phyloP scores from a whole-genome alignment of 2,329 filamentous ascomycete species.

The Phialophora expanda region DNA sequence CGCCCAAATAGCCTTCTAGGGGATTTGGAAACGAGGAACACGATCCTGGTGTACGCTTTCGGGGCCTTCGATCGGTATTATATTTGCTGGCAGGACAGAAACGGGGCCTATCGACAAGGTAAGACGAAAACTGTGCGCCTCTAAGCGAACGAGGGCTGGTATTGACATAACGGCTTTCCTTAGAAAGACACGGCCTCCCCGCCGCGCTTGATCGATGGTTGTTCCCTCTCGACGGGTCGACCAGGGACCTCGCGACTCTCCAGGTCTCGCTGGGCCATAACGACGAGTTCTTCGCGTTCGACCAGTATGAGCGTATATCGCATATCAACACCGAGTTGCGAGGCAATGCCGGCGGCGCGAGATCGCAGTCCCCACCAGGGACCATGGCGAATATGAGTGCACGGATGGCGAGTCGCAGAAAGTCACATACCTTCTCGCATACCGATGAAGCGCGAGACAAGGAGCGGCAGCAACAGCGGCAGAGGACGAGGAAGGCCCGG shows the following conservation, averaged over 20 bases:
- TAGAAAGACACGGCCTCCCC: slow-evolving; percentile 47
- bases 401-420: slow-evolving; percentile 9
- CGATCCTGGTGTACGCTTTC: slow-evolving; percentile 48
- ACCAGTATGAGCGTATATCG: slow-evolving; percentile 47
- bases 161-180: neutral
- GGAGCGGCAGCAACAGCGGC: neutral
- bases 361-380: neutral
- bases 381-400: neutral
- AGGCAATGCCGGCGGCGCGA: slow-evolving; percentile 4
- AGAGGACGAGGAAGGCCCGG: slow-evolving; percentile 13
- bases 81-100: slow-evolving; percentile 47
- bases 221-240: slow-evolving; percentile 43
- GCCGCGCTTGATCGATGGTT: slow-evolving; percentile 44
- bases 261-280: slow-evolving; percentile 49
- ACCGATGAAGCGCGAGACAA: neutral
- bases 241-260: slow-evolving; percentile 44
- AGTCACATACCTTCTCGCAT: slow-evolving; percentile 27
- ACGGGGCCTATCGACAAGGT: slow-evolving; percentile 47
- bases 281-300: slow-evolving; percentile 49
- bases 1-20: slow-evolving; percentile 13
- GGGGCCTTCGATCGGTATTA: slow-evolving; percentile 50
- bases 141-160: no score
- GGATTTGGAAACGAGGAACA: slow-evolving; percentile 39
- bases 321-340: slow-evolving; percentile 36
- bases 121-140: no score